These are phyloP conservation scores for Posidonia oceanica DNA, from an alignment of 116 monocot species.

Conservation along the genomic window DNA sequence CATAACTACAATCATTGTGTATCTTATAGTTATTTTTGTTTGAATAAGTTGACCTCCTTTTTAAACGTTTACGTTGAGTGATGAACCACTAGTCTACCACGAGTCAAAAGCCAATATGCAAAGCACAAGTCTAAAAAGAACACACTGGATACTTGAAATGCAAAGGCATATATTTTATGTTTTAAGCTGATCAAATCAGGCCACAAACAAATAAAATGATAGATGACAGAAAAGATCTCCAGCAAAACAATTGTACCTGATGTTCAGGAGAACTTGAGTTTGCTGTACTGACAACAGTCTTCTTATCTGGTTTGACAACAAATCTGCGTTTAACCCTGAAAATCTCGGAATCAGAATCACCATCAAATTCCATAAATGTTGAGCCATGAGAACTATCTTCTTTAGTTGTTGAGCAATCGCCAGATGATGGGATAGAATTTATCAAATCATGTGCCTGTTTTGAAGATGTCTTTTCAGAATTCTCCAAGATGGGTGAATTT, in stretches of 20 bases:
- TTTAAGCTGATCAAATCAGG: not conserved
- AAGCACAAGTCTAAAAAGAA: no score
- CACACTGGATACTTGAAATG: not conserved
- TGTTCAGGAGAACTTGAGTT: not conserved
- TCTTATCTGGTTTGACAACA: slow-evolving; percentile 18
- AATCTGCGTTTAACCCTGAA: slow-evolving; percentile 55
- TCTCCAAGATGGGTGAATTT: not conserved
- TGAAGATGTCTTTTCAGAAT: not conserved
- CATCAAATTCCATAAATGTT: slow-evolving; percentile 7
- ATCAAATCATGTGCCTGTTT: not conserved
- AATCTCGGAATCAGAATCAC: slow-evolving; percentile 55
- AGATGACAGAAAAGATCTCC: not conserved
- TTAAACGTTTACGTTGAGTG: no score
- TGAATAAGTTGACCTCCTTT: no score
- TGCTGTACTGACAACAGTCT: not conserved
- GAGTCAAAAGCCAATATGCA: not conserved
- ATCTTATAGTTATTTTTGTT: no score
- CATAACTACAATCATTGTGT: no score
- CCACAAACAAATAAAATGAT: not conserved
- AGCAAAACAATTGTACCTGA: slow-evolving; percentile 4
- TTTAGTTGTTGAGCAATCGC: slow-evolving; percentile 3
- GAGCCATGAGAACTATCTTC: slow-evolving; percentile 6
- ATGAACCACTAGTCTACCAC: no score
- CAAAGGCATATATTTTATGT: not conserved
- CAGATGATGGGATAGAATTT: slow-evolving; percentile 1